Conservation (phyloP, 208 protist genomes). For the Sergeia podlipaevii region DNA sequence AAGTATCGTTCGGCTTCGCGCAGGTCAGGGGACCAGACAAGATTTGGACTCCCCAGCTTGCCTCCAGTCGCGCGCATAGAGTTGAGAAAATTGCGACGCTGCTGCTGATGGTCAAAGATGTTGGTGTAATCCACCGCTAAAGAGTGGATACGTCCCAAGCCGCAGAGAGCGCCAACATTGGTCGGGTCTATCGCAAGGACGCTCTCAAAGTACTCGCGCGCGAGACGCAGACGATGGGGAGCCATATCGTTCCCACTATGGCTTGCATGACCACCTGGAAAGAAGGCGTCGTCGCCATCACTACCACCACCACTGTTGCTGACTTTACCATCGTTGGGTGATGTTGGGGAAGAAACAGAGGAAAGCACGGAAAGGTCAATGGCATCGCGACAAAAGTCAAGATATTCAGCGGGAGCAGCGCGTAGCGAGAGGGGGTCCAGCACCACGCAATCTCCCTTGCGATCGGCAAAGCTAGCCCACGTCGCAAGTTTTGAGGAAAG, state of each 20-base stretch:
- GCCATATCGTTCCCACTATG: too few species aligned
- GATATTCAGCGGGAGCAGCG: background rate
- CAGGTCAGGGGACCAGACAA: background rate
- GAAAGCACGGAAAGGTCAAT: background rate
- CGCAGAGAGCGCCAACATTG: slow-evolving; percentile 47
- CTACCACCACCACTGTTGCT: too few species aligned
- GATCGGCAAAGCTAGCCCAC: too few species aligned
- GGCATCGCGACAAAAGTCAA: background rate
- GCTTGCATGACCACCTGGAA: background rate
- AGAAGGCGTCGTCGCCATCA: background rate
- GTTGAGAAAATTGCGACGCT: too few species aligned
- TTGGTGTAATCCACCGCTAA: slow-evolving; percentile 16
- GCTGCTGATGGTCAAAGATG: too few species aligned
- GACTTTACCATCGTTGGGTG: too few species aligned
- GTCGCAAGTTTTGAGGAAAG: too few species aligned
- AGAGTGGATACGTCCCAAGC: slow-evolving; percentile 42
- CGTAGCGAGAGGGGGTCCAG: background rate
- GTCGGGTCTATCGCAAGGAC: slow-evolving; percentile 30
- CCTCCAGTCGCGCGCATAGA: too few species aligned
- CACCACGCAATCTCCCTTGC: too few species aligned
- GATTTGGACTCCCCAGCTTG: too few species aligned
- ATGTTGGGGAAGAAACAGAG: background rate
- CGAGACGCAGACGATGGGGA: slow-evolving; percentile 18
- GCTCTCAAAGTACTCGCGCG: slow-evolving; percentile 33
- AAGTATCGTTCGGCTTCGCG: slow-evolving; percentile 4